Conservation (phyloP, 345 rosid genomes). For the Erucastrum elatum region DNA sequence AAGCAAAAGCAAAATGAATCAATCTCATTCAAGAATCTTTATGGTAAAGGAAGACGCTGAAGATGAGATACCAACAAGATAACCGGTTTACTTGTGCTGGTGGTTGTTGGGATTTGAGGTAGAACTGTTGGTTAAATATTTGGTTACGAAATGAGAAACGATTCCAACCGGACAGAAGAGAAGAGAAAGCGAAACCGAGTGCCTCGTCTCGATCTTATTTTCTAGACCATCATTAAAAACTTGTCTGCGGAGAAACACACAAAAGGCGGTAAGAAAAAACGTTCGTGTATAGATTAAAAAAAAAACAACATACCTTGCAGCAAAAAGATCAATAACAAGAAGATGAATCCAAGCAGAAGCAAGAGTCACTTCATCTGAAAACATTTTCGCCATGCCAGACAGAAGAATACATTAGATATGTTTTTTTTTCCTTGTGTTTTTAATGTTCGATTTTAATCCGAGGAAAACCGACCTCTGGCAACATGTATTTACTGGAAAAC, state of each 20-base stretch:
- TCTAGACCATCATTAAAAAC: constrained; percentile 76
- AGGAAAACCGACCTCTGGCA: constrained; percentile 70
- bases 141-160: constrained; percentile 64
- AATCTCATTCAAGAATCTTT: too few relatives aligned
- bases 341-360: constrained; percentile 98
- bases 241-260: constrained; percentile 53
- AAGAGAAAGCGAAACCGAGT: constrained; percentile 85
- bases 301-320: constrained; percentile 62
- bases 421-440: too few relatives aligned
- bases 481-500: constrained; percentile 73
- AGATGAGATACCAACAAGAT: neutral
- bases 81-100: neutral
- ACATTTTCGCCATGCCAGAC: constrained; percentile 84
- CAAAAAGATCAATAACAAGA: constrained; percentile 79
- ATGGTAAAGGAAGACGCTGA: too few relatives aligned
- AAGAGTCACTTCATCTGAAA: constrained; percentile 76
- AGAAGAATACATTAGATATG: constrained; percentile 3
- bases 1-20: too few relatives aligned
- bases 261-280: neutral
- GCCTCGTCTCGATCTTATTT: constrained; percentile 82
- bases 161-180: constrained; percentile 87
- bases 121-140: constrained; percentile 50
- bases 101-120: constrained; percentile 25
- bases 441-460: too few relatives aligned
- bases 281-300: too few relatives aligned